phyloP scores from a whole-genome alignment of 306 rosid species.

The Inga laurina region DNA sequence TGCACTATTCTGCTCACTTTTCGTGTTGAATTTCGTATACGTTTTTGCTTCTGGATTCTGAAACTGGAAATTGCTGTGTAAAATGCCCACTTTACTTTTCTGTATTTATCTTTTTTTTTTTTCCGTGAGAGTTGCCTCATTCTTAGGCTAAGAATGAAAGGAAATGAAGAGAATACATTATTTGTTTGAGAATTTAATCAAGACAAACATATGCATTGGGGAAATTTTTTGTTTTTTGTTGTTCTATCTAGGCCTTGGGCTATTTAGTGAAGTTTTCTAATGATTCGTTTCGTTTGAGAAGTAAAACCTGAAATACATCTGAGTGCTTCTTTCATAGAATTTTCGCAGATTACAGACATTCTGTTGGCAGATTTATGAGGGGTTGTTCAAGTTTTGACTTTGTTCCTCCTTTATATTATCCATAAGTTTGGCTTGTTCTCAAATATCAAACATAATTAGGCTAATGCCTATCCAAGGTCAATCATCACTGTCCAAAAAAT shows the following conservation, averaged over 20 bases:
- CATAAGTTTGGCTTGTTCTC: not conserved
- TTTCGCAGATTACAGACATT: not conserved
- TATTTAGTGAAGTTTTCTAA: not conserved
- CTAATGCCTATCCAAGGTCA: not conserved
- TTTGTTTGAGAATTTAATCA: not conserved
- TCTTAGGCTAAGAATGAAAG: conserved; percentile 8
- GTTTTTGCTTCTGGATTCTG: conserved; percentile 16
- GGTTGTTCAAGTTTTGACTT: not conserved
- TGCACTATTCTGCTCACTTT: not conserved
- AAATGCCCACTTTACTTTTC: conserved; percentile 9
- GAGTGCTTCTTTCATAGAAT: not conserved
- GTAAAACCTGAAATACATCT: not conserved
- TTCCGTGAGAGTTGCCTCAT: not conserved
- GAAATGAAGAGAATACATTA: not conserved
- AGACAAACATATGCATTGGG: conserved; percentile 4
- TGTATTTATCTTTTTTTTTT: not conserved
- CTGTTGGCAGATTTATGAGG: not conserved
- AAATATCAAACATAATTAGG: not conserved
- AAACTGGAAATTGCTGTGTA: not conserved
- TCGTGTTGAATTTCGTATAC: conserved; percentile 3
- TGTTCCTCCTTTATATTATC: not conserved
- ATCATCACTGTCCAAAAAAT: not conserved
- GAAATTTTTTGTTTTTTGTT: not conserved
- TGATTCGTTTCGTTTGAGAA: conserved; percentile 5
- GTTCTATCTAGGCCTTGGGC: not conserved